A percentile compares a stretch with the other conserved stretches of the same genome.
Conservation (phyloP, 139 green algal genomes). For the Edaphochlamys debaryana region DNA sequence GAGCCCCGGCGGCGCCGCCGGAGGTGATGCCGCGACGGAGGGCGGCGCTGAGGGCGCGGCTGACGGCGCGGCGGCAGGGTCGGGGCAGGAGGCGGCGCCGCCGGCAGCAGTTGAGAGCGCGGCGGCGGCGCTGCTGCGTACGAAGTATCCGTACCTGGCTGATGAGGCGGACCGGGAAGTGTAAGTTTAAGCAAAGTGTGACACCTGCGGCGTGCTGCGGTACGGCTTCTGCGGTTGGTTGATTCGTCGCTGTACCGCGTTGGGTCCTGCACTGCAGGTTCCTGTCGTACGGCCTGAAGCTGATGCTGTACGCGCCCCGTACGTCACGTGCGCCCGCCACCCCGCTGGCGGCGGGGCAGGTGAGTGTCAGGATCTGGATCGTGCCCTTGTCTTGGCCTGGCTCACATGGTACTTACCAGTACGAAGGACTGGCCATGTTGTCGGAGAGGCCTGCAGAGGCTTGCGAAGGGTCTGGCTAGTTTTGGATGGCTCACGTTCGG, state of each 20-base stretch:
- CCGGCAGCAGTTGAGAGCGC: too few species aligned
- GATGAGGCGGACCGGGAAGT: conserved; percentile 1
- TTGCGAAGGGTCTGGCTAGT: too few species aligned
- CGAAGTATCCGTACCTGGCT: not conserved
- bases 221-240: too few species aligned
- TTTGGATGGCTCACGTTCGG: too few species aligned
- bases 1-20: too few species aligned
- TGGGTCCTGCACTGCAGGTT: conserved; percentile 45
- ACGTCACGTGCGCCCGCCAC: conserved; percentile 1
- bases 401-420: too few species aligned
- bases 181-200: too few species aligned
- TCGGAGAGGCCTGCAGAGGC: too few species aligned
- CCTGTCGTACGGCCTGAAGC: conserved; percentile 67
- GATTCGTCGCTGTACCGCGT: not conserved
- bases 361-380: not conserved
- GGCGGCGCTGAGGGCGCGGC: not conserved
- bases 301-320: conserved; percentile 79
- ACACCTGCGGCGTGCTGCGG: too few species aligned
- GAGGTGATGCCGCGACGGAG: too few species aligned
- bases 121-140: not conserved
- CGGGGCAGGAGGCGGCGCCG: not conserved
- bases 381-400: not conserved
- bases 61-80: not conserved
- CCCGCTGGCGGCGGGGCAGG: conserved; percentile 27
- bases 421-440: too few species aligned